These are phyloP conservation scores for Fusarium goolgardi DNA, from an alignment of 2,329 filamentous ascomycete species.

Conservation along the genomic window DNA sequence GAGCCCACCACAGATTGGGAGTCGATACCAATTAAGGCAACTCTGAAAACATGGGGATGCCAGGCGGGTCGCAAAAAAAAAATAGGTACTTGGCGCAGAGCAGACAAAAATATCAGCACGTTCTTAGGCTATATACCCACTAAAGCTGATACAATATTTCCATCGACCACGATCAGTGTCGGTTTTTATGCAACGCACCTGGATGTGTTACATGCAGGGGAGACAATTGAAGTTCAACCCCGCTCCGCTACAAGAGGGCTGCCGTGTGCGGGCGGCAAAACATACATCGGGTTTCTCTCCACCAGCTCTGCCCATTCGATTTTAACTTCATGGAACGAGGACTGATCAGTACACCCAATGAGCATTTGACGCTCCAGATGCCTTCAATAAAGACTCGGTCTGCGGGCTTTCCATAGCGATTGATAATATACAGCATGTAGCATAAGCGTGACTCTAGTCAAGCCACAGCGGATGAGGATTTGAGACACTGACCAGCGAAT, in stretches of 20 bases:
- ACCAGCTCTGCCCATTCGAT: constrained; percentile 33
- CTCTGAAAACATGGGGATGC: constrained; percentile 26
- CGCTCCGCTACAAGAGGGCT: constrained; percentile 24
- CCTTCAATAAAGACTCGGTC: not conserved
- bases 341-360: not conserved
- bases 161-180: too few species aligned
- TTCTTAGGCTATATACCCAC: too few species aligned
- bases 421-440: constrained; percentile 9
- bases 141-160: too few species aligned
- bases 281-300: constrained; percentile 16
- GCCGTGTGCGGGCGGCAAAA: constrained; percentile 37
- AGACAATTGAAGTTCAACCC: constrained; percentile 26
- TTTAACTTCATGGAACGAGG: constrained; percentile 11
- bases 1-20: constrained; percentile 32
- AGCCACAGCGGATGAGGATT: constrained; percentile 24
- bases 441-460: constrained; percentile 31
- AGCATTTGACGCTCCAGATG: not conserved
- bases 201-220: constrained; percentile 16
- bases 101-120: too few species aligned
- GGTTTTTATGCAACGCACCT: too few species aligned
- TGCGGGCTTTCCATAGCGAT: not conserved
- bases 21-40: constrained; percentile 29
- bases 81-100: too few species aligned
- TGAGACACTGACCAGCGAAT: constrained; percentile 36
- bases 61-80: too few species aligned